Base-by-base conservation (phyloP, 495 filamentous ascomycete genomes). In the Staphylotrichum tortipilum region DNA sequence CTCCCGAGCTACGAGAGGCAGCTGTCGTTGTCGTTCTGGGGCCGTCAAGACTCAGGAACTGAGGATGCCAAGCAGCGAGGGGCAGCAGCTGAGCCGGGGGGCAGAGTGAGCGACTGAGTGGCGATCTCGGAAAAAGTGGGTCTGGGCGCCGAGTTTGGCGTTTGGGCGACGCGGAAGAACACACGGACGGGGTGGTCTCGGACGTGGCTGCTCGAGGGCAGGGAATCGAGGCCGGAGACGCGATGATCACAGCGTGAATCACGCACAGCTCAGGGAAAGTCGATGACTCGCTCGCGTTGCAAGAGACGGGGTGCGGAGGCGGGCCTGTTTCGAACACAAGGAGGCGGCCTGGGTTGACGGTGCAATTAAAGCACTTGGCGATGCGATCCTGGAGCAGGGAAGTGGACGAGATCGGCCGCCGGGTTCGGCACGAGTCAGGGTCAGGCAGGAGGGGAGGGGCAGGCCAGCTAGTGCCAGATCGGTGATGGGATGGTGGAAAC, bases 71-170 rank as follows among this genome's bases (percentile, higher is more conserved):
- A 31, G 38, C 37, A 28, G 12, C n/a, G 6, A 28, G 15, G 33
- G 42, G 39, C 48, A 15, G 15, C 23, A 45, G 41, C 33, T 45
- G 19, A n/a, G 23, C 24, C 29, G 30, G 52, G 21, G 41, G n/a
- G n/a, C n/a, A n/a, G n/a, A n/a, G n/a, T n/a, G n/a, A n/a, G n/a
- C n/a, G n/a, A n/a, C n/a, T 11, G 28, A 17, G 53, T 55, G 53
- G 53, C 53, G 37, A 50, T 50, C 47, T 34, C 53, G 53, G 50
- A 36, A 55, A 47, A 46, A 47, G 53, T 47, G 53, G 53, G 23
- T 21, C 21, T 3, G 17, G 3, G 31, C 38, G 34, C 44, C 50
- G 50, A 24, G 37, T 35, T 11, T 23, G 18, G n/a, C n/a, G n/a
- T n/a, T n/a, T n/a, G 14, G 14, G 40, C 31, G 49, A 41, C 34